phyloP scores from a whole-genome alignment of 2,329 filamentous ascomycete species.

The Hortaea werneckii region DNA sequence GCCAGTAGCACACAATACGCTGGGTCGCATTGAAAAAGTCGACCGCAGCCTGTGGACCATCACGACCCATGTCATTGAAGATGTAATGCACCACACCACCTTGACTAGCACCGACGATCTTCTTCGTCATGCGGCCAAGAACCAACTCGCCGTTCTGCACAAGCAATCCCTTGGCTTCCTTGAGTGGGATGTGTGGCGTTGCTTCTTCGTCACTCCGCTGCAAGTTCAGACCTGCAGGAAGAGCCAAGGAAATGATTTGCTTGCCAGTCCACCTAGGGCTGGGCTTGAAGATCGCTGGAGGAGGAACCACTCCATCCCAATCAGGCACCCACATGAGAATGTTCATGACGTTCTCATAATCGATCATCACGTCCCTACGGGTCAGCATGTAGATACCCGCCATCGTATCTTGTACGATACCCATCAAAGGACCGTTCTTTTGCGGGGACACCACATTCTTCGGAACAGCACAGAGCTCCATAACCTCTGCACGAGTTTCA shows the following conservation, averaged over 20 bases:
- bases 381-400: slow-evolving; percentile 96
- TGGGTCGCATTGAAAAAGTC: slow-evolving; percentile 94
- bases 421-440: slow-evolving; percentile 94
- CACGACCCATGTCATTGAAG: slow-evolving; percentile 85
- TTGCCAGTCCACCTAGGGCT: slow-evolving; percentile 94
- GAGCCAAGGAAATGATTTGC: slow-evolving; percentile 88
- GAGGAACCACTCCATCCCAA: slow-evolving; percentile 91
- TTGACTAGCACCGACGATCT: slow-evolving; percentile 78
- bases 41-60: slow-evolving; percentile 56
- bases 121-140: slow-evolving; percentile 86
- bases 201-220: slow-evolving; percentile 34
- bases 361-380: slow-evolving; percentile 81
- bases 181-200: slow-evolving; percentile 15
- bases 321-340: slow-evolving; percentile 94
- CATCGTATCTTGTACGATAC: slow-evolving; percentile 96
- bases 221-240: slow-evolving; percentile 76
- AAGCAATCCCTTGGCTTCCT: slow-evolving; percentile 51
- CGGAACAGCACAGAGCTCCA: slow-evolving; percentile 92
- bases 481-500: slow-evolving; percentile 90
- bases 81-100: slow-evolving; percentile 92
- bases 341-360: slow-evolving; percentile 89
- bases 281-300: slow-evolving; percentile 88
- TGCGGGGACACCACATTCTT: slow-evolving; percentile 97
- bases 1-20: slow-evolving; percentile 92
- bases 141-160: slow-evolving; percentile 82